These are phyloP conservation scores for Ascoidea rubescens DNA, from an alignment of 805 yeast genomes.

Conservation along the genomic window DNA sequence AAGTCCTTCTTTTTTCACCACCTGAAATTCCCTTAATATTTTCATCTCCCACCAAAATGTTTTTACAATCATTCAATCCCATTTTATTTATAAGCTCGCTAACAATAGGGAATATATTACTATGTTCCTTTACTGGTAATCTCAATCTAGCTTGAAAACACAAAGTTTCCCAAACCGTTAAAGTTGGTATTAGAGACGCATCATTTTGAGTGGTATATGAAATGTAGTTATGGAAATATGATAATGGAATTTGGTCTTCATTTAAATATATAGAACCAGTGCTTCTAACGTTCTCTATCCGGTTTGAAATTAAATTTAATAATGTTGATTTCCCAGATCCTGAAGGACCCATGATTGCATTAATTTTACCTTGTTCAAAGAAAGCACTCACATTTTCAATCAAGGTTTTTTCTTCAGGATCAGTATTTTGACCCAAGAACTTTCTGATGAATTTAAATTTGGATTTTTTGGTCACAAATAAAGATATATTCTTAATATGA, in stretches of 20 bases:
- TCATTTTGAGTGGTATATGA: conserved; percentile 81
- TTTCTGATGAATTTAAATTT: conserved; percentile 1
- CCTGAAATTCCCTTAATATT: conserved; percentile 54
- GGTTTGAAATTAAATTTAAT: conserved; percentile 46
- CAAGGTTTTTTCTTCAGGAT: background rate
- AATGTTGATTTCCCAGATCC: conserved; percentile 70
- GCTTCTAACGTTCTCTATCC: conserved; percentile 26
- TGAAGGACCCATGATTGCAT: conserved; percentile 72
- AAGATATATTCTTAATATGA: no score
- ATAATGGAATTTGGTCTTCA: conserved; percentile 20
- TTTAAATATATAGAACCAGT: conserved; percentile 34
- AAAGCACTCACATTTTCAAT: conserved; percentile 33
- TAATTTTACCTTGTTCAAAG: conserved; percentile 42
- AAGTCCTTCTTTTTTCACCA: conserved; percentile 72
- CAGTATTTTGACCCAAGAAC: background rate
- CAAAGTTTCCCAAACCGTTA: conserved; percentile 71
- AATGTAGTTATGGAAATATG: conserved; percentile 29
- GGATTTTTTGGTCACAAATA: background rate
- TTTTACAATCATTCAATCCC: conserved; percentile 66
- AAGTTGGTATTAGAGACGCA: conserved; percentile 41
- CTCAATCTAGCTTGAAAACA: conserved; percentile 59
- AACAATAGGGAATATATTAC: conserved; percentile 33
- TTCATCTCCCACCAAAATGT: conserved; percentile 53
- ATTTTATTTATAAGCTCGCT: conserved; percentile 46
- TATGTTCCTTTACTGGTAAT: conserved; percentile 28